phyloP scores from a whole-genome alignment of 139 green algal genomes.

The Desmodesmus armatus region DNA sequence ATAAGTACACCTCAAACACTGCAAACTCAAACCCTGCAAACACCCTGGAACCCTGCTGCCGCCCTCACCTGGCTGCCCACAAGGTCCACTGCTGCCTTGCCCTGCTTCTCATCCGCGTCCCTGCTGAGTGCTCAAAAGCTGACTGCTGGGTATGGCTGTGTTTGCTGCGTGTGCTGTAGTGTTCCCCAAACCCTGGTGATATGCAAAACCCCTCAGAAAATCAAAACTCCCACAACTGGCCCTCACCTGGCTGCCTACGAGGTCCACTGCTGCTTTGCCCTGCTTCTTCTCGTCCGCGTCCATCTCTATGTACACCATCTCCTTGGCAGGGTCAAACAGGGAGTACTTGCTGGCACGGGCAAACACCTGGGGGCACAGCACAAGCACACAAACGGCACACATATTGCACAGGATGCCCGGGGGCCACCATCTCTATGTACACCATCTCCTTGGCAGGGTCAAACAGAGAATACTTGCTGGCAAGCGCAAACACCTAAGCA shows the following conservation, averaged over 20 bases:
- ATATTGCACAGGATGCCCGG: no score
- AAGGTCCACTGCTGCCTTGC: constrained; percentile 91
- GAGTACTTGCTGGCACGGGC: constrained; percentile 81
- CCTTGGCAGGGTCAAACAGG: constrained; percentile 88
- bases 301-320: constrained; percentile 93
- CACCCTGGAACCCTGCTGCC: no score
- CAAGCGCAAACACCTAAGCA: constrained; percentile 71
- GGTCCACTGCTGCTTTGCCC: constrained; percentile 91
- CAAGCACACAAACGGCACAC: no score
- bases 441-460: constrained; percentile 91
- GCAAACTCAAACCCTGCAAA: no score
- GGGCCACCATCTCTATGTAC: constrained; percentile 91
- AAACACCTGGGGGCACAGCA: constrained; percentile 60
- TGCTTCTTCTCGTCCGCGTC: constrained; percentile 81
- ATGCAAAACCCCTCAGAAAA: no score
- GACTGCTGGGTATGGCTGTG: no score
- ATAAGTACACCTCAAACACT: no score
- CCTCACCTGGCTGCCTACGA: constrained; percentile 80
- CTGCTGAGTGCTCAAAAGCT: no score
- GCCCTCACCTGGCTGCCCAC: constrained; percentile 75
- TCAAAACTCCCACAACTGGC: no score
- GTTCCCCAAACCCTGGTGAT: no score
- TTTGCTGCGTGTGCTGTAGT: no score
- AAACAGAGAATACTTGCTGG: constrained; percentile 85
- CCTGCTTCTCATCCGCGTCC: constrained; percentile 84